Conservation (phyloP, 2,329 filamentous ascomycete genomes). For the Penicillium sp. region DNA sequence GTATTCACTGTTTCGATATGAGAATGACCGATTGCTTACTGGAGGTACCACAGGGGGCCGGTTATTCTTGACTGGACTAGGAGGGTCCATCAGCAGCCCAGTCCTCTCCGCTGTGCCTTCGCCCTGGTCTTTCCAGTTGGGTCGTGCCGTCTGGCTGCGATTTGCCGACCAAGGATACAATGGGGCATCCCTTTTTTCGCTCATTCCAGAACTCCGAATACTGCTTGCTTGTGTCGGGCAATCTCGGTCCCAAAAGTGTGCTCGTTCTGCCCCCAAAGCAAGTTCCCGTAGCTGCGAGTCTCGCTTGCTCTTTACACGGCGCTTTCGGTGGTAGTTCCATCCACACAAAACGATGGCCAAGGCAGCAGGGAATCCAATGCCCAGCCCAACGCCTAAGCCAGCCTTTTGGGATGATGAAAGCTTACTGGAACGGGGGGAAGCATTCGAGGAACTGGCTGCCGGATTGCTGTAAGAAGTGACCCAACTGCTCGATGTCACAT, state of each 20-base stretch:
- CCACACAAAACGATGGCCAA: constrained; percentile 48
- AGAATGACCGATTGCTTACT: constrained; percentile 37
- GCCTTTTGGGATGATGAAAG: constrained; percentile 46
- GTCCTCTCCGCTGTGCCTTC: constrained; percentile 40
- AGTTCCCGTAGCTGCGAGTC: constrained; percentile 56
- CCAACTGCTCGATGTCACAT: constrained; percentile 61
- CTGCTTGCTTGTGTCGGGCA: constrained; percentile 41
- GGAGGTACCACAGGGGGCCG: constrained; percentile 29
- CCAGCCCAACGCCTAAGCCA: constrained; percentile 63
- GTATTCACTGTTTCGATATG: constrained; percentile 46
- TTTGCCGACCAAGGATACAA: constrained; percentile 33
- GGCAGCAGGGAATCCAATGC: constrained; percentile 58
- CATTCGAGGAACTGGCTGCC: background rate
- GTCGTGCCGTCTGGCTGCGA: constrained; percentile 16
- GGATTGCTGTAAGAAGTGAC: constrained; percentile 55
- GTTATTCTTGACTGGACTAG: constrained; percentile 39
- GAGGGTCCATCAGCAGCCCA: constrained; percentile 41
- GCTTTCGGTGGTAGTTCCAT: constrained; percentile 52
- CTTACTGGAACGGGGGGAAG: constrained; percentile 14
- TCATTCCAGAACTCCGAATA: constrained; percentile 30
- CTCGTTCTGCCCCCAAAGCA: constrained; percentile 50
- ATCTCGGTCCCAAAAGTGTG: constrained; percentile 40
- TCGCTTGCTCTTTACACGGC: constrained; percentile 42
- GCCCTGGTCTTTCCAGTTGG: constrained; percentile 27
- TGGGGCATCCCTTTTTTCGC: constrained; percentile 15